A percentile compares a stretch with the other conserved stretches of the same genome.
These are phyloP conservation scores for Arachis stenosperma DNA, from an alignment of 306 rosid genomes.

Conservation along the genomic window DNA sequence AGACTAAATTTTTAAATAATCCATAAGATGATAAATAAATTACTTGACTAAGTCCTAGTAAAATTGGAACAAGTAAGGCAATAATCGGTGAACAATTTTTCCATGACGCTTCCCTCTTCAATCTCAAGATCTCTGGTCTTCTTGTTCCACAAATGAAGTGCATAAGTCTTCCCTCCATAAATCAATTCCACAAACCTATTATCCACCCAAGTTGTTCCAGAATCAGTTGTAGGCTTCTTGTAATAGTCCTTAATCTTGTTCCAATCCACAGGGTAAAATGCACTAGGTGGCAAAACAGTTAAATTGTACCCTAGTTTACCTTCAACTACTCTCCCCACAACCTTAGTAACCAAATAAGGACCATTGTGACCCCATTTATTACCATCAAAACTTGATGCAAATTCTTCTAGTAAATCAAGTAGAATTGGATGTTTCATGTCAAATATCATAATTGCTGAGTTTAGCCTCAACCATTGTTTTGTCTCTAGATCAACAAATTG, in stretches of 20 bases:
- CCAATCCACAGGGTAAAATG: constrained; percentile 71
- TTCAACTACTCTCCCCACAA: constrained; percentile 44
- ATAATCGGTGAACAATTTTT: constrained; percentile 48
- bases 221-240: constrained; percentile 41
- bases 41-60: background rate
- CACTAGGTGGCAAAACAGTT: constrained; percentile 47
- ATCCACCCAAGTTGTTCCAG: constrained; percentile 43
- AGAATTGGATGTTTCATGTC: constrained; percentile 64
- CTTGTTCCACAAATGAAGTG: constrained; percentile 66
- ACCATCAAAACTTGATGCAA: constrained; percentile 62
- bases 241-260: constrained; percentile 43
- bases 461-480: constrained; percentile 57
- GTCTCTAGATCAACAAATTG: constrained; percentile 47
- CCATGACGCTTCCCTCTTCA: constrained; percentile 65
- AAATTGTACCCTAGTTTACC: constrained; percentile 42
- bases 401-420: constrained; percentile 55
- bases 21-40: too few relatives aligned
- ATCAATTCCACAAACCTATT: constrained; percentile 45
- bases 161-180: constrained; percentile 42
- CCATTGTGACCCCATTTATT: constrained; percentile 68
- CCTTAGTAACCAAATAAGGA: constrained; percentile 66
- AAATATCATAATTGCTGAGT: constrained; percentile 61
- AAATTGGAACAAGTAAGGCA: constrained; percentile 48
- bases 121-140: constrained; percentile 45
- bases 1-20: too few relatives aligned